Evolutionary conservation across 805 yeast genomes (phyloP).

Genomic region (Saturnispora kantuleensis): DNA sequence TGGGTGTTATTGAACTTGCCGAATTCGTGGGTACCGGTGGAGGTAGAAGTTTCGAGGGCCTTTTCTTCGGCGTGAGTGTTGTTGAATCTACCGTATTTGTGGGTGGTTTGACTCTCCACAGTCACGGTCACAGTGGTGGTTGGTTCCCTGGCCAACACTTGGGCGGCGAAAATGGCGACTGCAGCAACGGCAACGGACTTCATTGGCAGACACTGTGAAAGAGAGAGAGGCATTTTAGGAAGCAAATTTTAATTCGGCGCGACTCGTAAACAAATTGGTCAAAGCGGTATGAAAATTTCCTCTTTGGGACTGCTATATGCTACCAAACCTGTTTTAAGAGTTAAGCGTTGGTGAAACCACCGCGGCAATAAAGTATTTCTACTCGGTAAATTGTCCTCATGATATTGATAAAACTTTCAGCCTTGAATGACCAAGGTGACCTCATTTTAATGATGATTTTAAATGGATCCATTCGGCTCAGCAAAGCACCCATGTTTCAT

Average conservation of each 20-base stretch:
- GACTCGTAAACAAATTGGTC: not conserved
- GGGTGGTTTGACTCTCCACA: conserved; percentile 29
- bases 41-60: too few relatives aligned
- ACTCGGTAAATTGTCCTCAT: too few relatives aligned
- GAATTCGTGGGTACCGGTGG: conserved; percentile 39
- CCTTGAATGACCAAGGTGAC: too few relatives aligned
- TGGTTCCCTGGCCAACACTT: conserved; percentile 19
- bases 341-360: too few relatives aligned
- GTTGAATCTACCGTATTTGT: conserved; percentile 40
- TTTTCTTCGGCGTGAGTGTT: conserved; percentile 31
- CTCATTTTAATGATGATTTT: too few relatives aligned
- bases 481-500: too few relatives aligned
- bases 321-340: too few relatives aligned
- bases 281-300: not conserved
- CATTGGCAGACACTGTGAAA: conserved; percentile 22
- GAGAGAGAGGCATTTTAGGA: not conserved
- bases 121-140: conserved; percentile 27
- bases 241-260: conserved; percentile 2
- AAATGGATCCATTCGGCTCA: too few relatives aligned
- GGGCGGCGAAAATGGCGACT: conserved; percentile 27
- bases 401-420: too few relatives aligned
- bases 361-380: too few relatives aligned
- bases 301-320: not conserved
- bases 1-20: conserved; percentile 46
- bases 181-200: conserved; percentile 26